A percentile compares a stretch with the other conserved stretches of the same genome.
These are phyloP conservation scores for Vachellia collinsii DNA, from an alignment of 306 rosid genomes.

Conservation along the genomic window DNA sequence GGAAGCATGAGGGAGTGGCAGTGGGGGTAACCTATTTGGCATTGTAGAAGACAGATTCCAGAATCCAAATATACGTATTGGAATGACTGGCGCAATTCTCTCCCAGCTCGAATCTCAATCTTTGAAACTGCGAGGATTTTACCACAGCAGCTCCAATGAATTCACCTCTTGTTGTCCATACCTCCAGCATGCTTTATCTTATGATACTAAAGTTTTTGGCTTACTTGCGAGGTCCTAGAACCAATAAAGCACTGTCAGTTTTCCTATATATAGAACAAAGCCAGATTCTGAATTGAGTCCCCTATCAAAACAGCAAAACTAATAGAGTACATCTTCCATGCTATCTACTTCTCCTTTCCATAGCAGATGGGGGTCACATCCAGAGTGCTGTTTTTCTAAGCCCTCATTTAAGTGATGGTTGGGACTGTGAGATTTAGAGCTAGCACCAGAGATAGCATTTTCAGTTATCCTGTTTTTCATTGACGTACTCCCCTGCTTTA, in stretches of 20 bases:
- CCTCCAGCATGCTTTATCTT: conserved; percentile 75
- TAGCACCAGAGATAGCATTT: conserved; percentile 48
- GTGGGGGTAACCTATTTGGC: conserved; percentile 56
- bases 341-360: conserved; percentile 72
- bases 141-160: conserved; percentile 88
- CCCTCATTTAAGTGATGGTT: conserved; percentile 44
- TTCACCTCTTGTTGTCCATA: conserved; percentile 92
- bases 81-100: conserved; percentile 77
- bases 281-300: conserved; percentile 64
- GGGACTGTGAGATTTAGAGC: conserved; percentile 54
- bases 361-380: conserved; percentile 52
- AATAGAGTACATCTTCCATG: conserved; percentile 68
- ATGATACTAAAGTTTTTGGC: conserved; percentile 83
- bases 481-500: conserved; percentile 74
- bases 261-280: conserved; percentile 76
- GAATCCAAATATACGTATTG: conserved; percentile 77
- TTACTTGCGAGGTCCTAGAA: conserved; percentile 64
- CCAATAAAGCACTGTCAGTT: conserved; percentile 80
- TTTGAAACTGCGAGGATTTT: conserved; percentile 80
- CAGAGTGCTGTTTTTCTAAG: conserved; percentile 46
- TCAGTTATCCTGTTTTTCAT: conserved; percentile 60
- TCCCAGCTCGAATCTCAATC: conserved; percentile 84
- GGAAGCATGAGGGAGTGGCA: neutral
- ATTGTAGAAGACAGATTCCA: conserved; percentile 79
- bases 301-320: conserved; percentile 65